Conservation (phyloP, 495 filamentous ascomycete species). For the Cryomyces antarcticus region DNA sequence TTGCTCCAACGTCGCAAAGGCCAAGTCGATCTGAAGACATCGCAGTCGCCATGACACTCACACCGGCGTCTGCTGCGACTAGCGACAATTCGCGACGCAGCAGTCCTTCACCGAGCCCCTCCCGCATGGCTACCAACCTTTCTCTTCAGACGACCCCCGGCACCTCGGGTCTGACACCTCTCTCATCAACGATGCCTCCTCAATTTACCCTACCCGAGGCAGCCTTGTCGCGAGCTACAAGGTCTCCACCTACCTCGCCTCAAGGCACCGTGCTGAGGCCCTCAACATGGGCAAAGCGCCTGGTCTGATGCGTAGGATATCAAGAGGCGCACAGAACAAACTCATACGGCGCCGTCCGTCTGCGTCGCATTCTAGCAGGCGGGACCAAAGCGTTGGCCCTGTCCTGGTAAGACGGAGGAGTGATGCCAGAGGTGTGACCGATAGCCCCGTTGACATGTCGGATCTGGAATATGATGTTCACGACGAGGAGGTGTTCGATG, state of each 20-base stretch:
- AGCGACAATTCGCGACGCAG: neutral
- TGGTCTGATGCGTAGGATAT: slow-evolving; percentile 44
- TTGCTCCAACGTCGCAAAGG: too few relatives aligned
- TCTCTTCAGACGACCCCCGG: neutral
- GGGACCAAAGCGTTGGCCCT: slow-evolving; percentile 74
- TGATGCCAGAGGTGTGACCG: slow-evolving; percentile 55
- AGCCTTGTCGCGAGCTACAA: too few relatives aligned
- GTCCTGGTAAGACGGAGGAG: slow-evolving; percentile 71
- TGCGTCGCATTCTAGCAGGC: slow-evolving; percentile 46
- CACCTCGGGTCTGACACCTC: too few relatives aligned
- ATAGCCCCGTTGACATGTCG: slow-evolving; percentile 21
- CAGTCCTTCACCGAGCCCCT: neutral
- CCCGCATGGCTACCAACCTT: neutral
- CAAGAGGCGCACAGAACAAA: slow-evolving; percentile 42
- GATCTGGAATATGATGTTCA: slow-evolving; percentile 33
- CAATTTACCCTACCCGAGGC: too few relatives aligned
- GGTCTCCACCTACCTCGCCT: too few relatives aligned
- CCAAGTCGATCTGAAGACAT: too few relatives aligned
- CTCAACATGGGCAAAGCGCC: slow-evolving; percentile 26
- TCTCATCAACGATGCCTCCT: too few relatives aligned
- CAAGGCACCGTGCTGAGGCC: too few relatives aligned
- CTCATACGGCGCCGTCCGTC: slow-evolving; percentile 47
- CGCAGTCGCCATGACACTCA: too few relatives aligned
- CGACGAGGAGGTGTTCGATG: slow-evolving; percentile 40
- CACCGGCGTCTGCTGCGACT: too few relatives aligned